Percentiles rank a stretch among this genome's conserved stretches.
These are phyloP conservation scores for Talaromyces sp. DNA, from an alignment of 2,329 filamentous ascomycete species.

Conservation along the genomic window DNA sequence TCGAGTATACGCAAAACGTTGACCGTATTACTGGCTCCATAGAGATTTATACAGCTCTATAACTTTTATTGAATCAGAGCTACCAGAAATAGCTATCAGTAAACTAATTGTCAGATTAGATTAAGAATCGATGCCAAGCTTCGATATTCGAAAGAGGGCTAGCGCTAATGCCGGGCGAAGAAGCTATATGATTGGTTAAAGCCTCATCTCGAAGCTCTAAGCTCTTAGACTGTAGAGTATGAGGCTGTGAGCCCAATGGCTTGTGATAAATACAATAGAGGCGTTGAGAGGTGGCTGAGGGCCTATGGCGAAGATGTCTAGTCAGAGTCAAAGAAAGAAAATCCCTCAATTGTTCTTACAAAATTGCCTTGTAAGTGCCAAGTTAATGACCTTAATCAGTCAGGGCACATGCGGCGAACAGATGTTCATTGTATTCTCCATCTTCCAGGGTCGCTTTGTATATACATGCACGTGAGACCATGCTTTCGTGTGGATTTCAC, in stretches of 20 bases:
- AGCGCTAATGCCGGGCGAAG: neutral
- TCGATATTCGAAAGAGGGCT: neutral
- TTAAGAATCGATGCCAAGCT: neutral
- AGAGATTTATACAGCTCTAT: no score
- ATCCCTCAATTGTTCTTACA: neutral
- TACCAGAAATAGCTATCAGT: no score
- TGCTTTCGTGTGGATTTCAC: no score
- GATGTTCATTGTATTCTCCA: neutral
- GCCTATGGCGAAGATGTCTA: neutral
- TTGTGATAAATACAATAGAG: no score
- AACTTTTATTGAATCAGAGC: no score
- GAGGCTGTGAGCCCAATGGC: no score
- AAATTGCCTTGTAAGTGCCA: neutral
- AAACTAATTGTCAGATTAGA: no score
- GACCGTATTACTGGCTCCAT: no score
- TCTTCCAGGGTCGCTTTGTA: neutral
- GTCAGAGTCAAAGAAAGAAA: neutral
- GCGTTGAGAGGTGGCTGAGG: neutral
- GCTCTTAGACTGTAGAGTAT: no score
- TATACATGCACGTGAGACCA: no score
- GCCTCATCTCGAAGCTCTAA: no score
- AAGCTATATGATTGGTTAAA: neutral
- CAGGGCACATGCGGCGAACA: neutral
- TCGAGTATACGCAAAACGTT: slow-evolving; percentile 35
- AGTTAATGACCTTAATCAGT: neutral